Evolutionary conservation across 2,329 filamentous ascomycete genomes (phyloP).

Genomic region (Xylariaceae sp.): DNA sequence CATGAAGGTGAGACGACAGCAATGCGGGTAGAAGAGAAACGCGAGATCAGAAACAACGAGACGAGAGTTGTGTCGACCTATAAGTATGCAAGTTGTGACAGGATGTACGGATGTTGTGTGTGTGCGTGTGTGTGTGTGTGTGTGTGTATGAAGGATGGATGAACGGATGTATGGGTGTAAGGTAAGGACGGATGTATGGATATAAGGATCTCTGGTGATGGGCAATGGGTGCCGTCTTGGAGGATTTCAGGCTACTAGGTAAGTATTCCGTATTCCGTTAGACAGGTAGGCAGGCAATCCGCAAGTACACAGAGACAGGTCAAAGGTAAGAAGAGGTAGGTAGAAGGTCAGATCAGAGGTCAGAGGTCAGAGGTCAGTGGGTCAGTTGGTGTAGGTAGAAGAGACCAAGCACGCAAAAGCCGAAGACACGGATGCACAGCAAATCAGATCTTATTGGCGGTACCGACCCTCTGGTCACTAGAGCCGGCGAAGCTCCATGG

Average conservation of each 20-base stretch:
- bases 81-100: conserved; percentile 16
- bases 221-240: too few relatives aligned
- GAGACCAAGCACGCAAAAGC: conserved; percentile 1
- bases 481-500: conserved; percentile 13
- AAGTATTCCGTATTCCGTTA: too few relatives aligned
- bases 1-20: conserved; percentile 16
- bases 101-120: not conserved
- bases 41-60: conserved; percentile 7
- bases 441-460: conserved; percentile 19
- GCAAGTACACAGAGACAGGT: too few relatives aligned
- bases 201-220: not conserved
- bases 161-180: not conserved
- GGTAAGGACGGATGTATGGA: not conserved
- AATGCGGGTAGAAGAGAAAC: conserved; percentile 1
- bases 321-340: too few relatives aligned
- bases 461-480: conserved; percentile 20
- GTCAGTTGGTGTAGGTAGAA: not conserved
- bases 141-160: not conserved
- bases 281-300: too few relatives aligned
- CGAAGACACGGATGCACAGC: conserved; percentile 5
- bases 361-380: not conserved
- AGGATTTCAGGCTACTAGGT: too few relatives aligned
- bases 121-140: not conserved
- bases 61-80: conserved; percentile 1
- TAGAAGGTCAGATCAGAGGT: too few relatives aligned